Conservation (phyloP, 371 early-diverging fungal species). For the Mucor plumbeus region DNA sequence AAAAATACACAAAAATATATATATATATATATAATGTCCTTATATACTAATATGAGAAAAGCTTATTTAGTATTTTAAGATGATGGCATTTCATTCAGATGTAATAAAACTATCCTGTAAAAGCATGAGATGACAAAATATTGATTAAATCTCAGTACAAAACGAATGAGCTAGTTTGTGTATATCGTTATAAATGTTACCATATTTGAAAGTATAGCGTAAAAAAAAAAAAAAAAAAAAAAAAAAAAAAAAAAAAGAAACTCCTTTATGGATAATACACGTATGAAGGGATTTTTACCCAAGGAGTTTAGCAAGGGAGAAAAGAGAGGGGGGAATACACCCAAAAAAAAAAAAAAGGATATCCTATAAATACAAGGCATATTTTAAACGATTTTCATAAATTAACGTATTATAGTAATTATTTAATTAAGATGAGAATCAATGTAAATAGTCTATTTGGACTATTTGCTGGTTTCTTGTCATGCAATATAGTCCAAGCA, state of each 20-base stretch:
- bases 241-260: neutral
- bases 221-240: neutral
- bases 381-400: neutral
- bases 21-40: too few relatives aligned
- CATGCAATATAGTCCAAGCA: neutral
- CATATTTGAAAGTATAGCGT: neutral
- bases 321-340: neutral
- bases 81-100: neutral
- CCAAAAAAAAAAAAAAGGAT: too few relatives aligned
- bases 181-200: neutral
- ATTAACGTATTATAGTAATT: neutral
- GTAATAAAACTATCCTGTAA: neutral
- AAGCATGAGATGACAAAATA: neutral
- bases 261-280: neutral
- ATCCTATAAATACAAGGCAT: neutral
- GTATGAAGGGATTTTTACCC: neutral
- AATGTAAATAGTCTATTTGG: neutral
- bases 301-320: constrained; percentile 5
- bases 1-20: too few relatives aligned
- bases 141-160: neutral
- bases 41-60: neutral
- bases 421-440: neutral
- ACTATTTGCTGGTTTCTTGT: neutral
- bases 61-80: neutral
- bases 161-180: neutral